Evolutionary conservation across 2,329 filamentous ascomycete genomes (phyloP).

Genomic region (Xylariaceae sp.): DNA sequence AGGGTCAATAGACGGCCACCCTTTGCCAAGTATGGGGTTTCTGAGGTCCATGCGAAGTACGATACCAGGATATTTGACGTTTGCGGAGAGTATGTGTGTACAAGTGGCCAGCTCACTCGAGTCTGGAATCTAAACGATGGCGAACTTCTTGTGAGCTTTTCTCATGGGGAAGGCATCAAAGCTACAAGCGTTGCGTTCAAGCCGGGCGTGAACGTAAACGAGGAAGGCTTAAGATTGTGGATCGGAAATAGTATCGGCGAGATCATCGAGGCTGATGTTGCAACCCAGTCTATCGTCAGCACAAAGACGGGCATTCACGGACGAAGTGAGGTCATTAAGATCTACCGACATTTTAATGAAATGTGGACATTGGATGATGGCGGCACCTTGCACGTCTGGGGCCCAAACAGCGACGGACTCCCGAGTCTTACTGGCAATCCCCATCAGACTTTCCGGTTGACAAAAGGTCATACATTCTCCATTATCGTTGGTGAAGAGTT

Average conservation of each 20-base stretch:
- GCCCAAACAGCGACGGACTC: constrained; percentile 62
- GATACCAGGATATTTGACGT: constrained; percentile 83
- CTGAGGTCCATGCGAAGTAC: constrained; percentile 76
- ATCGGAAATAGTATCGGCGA: constrained; percentile 86
- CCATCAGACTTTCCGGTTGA: constrained; percentile 67
- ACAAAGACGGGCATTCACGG: constrained; percentile 69
- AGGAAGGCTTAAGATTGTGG: constrained; percentile 81
- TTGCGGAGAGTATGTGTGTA: constrained; percentile 81
- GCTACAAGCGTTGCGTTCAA: constrained; percentile 81
- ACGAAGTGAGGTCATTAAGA: constrained; percentile 73
- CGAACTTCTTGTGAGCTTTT: constrained; percentile 71
- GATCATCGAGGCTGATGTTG: constrained; percentile 80
- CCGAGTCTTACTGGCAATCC: constrained; percentile 72
- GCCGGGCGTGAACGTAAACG: constrained; percentile 67
- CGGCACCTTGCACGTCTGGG: constrained; percentile 83
- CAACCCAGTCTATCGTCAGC: constrained; percentile 62
- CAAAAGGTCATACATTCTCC: constrained; percentile 79
- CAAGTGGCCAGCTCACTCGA: constrained; percentile 77
- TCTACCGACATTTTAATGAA: constrained; percentile 80
- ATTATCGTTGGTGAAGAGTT: constrained; percentile 78
- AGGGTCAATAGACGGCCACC: constrained; percentile 81
- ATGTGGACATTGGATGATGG: constrained; percentile 93
- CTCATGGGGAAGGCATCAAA: constrained; percentile 79
- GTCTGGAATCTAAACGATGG: constrained; percentile 84
- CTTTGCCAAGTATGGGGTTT: constrained; percentile 62